These are phyloP conservation scores for Acanthamoeba polyphaga DNA, from an alignment of 208 protist species.

Conservation along the genomic window DNA sequence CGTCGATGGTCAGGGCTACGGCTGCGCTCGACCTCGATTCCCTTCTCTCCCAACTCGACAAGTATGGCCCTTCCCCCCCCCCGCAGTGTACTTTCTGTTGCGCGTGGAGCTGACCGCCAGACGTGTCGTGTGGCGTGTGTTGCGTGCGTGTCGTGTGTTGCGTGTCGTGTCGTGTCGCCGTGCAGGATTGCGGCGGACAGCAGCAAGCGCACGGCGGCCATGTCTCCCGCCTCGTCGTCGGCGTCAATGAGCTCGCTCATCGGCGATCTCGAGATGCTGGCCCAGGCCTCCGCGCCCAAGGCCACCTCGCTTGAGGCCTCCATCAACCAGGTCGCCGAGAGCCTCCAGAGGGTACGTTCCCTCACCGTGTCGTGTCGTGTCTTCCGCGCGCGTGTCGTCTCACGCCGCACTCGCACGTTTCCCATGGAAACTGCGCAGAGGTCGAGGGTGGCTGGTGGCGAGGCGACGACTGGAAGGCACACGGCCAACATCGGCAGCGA, in stretches of 20 bases:
- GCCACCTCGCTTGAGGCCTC: background rate
- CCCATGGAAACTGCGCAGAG: background rate
- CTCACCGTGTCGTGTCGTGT: background rate
- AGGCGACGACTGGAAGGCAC: slow-evolving; percentile 43
- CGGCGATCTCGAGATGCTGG: slow-evolving; percentile 47
- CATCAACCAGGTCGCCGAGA: slow-evolving; percentile 59
- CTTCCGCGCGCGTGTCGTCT: background rate
- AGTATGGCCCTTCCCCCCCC: background rate
- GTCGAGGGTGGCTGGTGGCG: background rate
- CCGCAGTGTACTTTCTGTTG: background rate
- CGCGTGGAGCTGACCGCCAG: background rate
- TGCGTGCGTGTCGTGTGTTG: background rate
- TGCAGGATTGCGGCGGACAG: background rate
- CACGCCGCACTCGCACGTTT: too few relatives aligned
- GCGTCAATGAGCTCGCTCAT: slow-evolving; percentile 10
- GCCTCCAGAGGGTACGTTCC: background rate
- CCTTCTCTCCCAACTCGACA: slow-evolving; percentile 25
- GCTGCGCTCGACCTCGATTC: slow-evolving; percentile 67
- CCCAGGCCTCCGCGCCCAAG: background rate
- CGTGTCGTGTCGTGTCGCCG: background rate
- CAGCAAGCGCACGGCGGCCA: background rate
- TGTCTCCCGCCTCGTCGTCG: background rate
- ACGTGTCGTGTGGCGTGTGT: background rate
- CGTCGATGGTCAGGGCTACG: background rate
- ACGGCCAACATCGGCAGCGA: slow-evolving; percentile 64